phyloP scores from a whole-genome alignment of 2,329 filamentous ascomycete genomes.

The Sporothrix brasiliensis region DNA sequence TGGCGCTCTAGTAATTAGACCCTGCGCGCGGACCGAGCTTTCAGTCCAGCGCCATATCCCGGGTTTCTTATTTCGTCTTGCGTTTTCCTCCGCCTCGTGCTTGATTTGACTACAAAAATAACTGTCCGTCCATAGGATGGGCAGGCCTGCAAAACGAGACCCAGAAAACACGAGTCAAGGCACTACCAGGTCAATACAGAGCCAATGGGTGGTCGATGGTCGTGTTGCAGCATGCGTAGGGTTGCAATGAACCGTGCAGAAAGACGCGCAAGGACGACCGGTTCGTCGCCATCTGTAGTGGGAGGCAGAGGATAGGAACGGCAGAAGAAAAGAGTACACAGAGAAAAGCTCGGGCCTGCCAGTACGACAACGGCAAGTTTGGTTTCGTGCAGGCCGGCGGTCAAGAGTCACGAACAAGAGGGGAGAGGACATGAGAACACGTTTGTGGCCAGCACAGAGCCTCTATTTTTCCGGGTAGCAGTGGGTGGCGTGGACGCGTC shows the following conservation, averaged over 20 bases:
- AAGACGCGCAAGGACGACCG: not conserved
- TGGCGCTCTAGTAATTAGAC: not conserved
- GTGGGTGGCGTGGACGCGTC: not conserved
- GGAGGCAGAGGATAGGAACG: not conserved
- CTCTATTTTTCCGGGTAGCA: not conserved
- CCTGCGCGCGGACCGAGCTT: conserved; percentile 20
- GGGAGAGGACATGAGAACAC: conserved; percentile 2
- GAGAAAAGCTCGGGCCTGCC: conserved; percentile 24
- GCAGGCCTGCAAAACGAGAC: not conserved
- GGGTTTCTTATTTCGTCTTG: not conserved
- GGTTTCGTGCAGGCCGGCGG: not conserved
- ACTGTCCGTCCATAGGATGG: not conserved
- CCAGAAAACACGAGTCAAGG: not conserved
- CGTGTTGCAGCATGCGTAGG: conserved; percentile 19
- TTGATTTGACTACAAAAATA: not conserved
- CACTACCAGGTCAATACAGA: not conserved
- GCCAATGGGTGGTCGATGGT: not conserved
- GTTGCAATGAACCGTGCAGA: conserved; percentile 23
- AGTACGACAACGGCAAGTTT: conserved; percentile 21
- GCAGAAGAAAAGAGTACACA: not conserved
- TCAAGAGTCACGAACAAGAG: conserved; percentile 24
- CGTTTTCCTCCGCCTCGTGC: not conserved
- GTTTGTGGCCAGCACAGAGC: conserved; percentile 19
- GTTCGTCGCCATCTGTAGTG: conserved; percentile 11
- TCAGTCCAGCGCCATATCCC: conserved; percentile 9